Evolutionary conservation across 139 green algal genomes (phyloP).

Genomic region (Chlorella ohadii): DNA sequence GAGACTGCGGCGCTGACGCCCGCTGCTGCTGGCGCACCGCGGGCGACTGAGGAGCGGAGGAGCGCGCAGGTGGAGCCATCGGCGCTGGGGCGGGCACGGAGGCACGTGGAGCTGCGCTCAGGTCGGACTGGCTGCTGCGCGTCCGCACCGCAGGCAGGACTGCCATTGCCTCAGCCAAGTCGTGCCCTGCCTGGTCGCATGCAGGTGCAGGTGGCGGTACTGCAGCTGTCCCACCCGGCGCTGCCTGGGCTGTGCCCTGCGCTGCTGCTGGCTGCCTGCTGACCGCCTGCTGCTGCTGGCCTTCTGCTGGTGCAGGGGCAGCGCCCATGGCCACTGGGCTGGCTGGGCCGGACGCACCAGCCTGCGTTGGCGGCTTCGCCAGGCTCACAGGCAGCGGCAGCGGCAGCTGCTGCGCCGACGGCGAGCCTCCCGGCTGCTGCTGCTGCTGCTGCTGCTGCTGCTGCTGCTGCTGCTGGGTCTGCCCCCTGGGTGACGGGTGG

Average conservation of each 20-base stretch:
- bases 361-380: neutral
- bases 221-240: neutral
- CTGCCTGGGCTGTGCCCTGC: neutral
- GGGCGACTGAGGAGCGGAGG: neutral
- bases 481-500: too few relatives aligned
- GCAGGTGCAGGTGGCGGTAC: neutral
- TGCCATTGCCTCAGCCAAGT: neutral
- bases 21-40: neutral
- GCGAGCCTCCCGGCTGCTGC: neutral
- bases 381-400: neutral
- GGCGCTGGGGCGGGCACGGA: neutral
- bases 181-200: neutral
- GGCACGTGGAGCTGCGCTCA: neutral
- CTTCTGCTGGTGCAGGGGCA: neutral
- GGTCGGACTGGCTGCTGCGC: neutral
- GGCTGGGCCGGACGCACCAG: neutral
- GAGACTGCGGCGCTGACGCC: neutral
- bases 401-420: neutral
- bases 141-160: constrained; percentile 22
- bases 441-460: constrained; percentile 2
- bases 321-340: neutral
- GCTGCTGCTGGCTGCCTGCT: neutral
- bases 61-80: neutral
- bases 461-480: neutral
- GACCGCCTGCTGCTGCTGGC: neutral